Conservation (phyloP, 1,284 basidiomycete genomes). For the Rhodofomes roseus region DNA sequence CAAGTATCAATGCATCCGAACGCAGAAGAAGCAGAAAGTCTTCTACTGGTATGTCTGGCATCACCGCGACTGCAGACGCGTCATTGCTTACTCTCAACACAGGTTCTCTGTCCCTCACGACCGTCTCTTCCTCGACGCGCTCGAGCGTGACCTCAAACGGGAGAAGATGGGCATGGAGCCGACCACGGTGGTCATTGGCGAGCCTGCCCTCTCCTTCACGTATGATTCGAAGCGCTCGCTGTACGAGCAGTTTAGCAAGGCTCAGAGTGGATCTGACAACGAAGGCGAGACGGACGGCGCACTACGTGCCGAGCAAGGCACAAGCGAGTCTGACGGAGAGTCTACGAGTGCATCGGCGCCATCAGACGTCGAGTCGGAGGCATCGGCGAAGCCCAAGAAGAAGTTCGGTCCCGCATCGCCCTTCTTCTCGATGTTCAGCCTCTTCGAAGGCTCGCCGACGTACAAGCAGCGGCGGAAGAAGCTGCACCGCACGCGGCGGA, state of each 20-base stretch:
- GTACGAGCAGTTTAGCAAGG: constrained; percentile 80
- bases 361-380: constrained; percentile 21
- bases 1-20: constrained; percentile 92
- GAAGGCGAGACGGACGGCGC: constrained; percentile 53
- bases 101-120: constrained; percentile 89
- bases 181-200: constrained; percentile 72
- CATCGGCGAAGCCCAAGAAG: constrained; percentile 15
- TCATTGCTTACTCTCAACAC: not conserved
- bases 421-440: constrained; percentile 66
- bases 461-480: constrained; percentile 89
- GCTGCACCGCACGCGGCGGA: constrained; percentile 26
- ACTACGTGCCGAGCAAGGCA: constrained; percentile 37
- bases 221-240: constrained; percentile 84
- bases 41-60: constrained; percentile 78
- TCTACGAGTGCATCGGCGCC: constrained; percentile 18
- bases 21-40: constrained; percentile 94
- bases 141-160: constrained; percentile 89
- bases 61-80: not conserved
- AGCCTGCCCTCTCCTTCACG: constrained; percentile 79
- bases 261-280: constrained; percentile 47
- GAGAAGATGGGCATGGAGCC: constrained; percentile 86
- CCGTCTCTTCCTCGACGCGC: constrained; percentile 90
- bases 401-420: constrained; percentile 37
- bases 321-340: constrained; percentile 16
- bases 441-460: constrained; percentile 77